Evolutionary conservation across 148 eudicot genomes (phyloP).

Genomic region (Rhododendron henanense): DNA sequence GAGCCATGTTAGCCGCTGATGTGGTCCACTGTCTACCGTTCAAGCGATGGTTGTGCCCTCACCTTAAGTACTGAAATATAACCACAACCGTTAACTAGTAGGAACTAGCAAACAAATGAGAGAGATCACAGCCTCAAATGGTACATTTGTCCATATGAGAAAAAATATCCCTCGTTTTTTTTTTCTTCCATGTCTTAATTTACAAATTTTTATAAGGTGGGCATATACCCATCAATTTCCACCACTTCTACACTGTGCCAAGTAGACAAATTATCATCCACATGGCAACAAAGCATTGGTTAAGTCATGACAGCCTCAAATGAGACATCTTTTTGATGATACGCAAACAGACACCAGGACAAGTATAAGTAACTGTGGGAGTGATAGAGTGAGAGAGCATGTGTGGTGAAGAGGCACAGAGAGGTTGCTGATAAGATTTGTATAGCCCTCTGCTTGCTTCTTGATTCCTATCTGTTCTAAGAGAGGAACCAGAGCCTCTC

Average conservation of each 20-base stretch:
- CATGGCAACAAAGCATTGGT: conserved; percentile 41
- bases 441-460: neutral
- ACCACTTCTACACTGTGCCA: conserved; percentile 19
- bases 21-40: neutral
- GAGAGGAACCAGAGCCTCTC: neutral
- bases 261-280: conserved; percentile 43
- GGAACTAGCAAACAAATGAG: neutral
- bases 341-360: conserved; percentile 6
- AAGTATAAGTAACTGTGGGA: conserved; percentile 31
- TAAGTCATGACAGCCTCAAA: conserved; percentile 56
- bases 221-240: conserved; percentile 21
- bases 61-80: conserved; percentile 11
- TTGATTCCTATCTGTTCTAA: neutral
- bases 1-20: neutral
- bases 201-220: conserved; percentile 16
- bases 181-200: neutral
- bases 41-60: neutral
- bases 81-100: conserved; percentile 18
- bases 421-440: conserved; percentile 42
- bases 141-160: neutral
- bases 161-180: neutral
- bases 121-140: conserved; percentile 28
- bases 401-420: conserved; percentile 47
- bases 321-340: conserved; percentile 34
- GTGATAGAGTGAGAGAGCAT: conserved; percentile 14